Evolutionary conservation across 768 basidiomycete genomes (phyloP).

Genomic region (Lyophyllum atratum): DNA sequence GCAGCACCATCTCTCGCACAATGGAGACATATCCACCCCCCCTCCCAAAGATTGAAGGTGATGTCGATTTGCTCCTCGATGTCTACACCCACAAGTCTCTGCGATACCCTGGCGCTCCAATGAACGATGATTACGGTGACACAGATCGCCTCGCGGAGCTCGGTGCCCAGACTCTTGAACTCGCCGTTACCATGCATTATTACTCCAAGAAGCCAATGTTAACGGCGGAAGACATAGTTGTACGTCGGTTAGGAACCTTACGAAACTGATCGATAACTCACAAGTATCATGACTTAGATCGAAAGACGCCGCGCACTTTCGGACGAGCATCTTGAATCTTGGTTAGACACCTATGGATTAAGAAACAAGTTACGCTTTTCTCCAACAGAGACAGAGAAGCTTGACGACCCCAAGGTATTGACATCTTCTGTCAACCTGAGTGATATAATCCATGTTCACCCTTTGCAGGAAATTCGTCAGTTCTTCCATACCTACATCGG

Average conservation of each 20-base stretch:
- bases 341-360: conserved; percentile 55
- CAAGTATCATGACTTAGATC: conserved; percentile 18
- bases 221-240: conserved; percentile 41
- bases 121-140: conserved; percentile 56
- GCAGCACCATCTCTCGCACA: background rate
- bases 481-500: conserved; percentile 67
- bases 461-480: conserved; percentile 50
- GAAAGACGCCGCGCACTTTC: conserved; percentile 32
- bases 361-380: conserved; percentile 54
- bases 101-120: conserved; percentile 21
- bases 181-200: conserved; percentile 52
- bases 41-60: conserved; percentile 58
- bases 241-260: conserved; percentile 26
- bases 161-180: conserved; percentile 52
- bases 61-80: conserved; percentile 55
- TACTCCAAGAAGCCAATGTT: conserved; percentile 49
- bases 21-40: conserved; percentile 38
- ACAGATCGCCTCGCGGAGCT: conserved; percentile 60
- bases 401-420: conserved; percentile 34
- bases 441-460: background rate
- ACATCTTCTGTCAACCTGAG: background rate
- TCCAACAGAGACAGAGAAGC: conserved; percentile 33
- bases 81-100: conserved; percentile 55
- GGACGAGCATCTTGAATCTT: conserved; percentile 41
- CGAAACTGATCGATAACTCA: conserved; percentile 3